Conservation (phyloP, 805 yeast genomes). For the Kodamaea laetipori region DNA sequence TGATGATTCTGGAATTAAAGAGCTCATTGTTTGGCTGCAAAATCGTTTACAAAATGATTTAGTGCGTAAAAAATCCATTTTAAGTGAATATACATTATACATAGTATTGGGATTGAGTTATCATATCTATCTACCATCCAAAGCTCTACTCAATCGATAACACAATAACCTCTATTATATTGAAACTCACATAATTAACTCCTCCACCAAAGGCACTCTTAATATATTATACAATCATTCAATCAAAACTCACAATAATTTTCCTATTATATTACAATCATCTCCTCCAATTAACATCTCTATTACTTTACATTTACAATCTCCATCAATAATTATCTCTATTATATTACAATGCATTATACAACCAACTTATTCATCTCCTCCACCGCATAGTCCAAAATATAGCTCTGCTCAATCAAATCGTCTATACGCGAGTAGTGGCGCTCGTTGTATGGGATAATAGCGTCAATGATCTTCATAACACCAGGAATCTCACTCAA, state of each 20-base stretch:
- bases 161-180: too few relatives aligned
- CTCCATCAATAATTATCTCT: too few relatives aligned
- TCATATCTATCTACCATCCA: too few relatives aligned
- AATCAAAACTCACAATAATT: not conserved
- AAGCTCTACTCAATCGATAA: too few relatives aligned
- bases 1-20: conserved; percentile 5
- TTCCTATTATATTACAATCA: conserved; percentile 3
- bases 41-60: too few relatives aligned
- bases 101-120: too few relatives aligned
- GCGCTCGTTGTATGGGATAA: conserved; percentile 86
- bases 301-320: too few relatives aligned
- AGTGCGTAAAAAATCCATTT: too few relatives aligned
- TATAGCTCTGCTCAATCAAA: conserved; percentile 80
- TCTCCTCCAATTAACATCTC: conserved; percentile 46
- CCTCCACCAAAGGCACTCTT: too few relatives aligned
- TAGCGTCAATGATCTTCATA: conserved; percentile 66
- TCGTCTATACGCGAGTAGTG: conserved; percentile 78
- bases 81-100: too few relatives aligned
- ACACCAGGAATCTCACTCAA: conserved; percentile 68
- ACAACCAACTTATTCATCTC: conserved; percentile 9
- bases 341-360: conserved; percentile 6
- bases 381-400: conserved; percentile 79
- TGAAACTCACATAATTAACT: too few relatives aligned
- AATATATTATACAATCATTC: not conserved
- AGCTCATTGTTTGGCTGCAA: conserved; percentile 9